Base-by-base conservation (phyloP, 2,329 filamentous ascomycete genomes). In the Xylariaceae sp. region DNA sequence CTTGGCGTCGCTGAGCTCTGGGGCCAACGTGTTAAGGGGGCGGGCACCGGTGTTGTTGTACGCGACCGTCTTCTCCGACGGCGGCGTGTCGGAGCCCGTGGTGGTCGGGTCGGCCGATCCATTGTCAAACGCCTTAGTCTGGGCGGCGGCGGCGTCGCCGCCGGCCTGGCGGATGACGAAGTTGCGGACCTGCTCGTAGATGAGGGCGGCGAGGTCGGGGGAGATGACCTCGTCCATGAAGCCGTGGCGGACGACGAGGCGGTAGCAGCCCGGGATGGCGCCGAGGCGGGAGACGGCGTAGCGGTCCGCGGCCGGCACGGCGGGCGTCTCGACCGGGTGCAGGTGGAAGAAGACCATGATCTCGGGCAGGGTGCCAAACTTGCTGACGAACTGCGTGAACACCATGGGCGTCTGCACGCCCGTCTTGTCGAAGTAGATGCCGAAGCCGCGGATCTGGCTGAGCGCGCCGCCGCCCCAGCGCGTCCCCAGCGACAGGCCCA, bases 381-480 rank as follows among this genome's bases (percentile, higher is more conserved):
- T 87, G 32, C 68, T 72, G 8, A 85, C 64, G 50, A 87, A 88
- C 33, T 88, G 79, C 3, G 76, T 73, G 53, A 85, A 87, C 8
- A 81, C 77, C 6, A 70, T 71, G 2, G 80, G 81, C 0, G 73
- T 75, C 5, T 70, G 69, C 23, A 75, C 69, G 27, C 83, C 82
- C 1, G 74, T 68, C 57, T 89, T 88, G 59, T 89, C 83, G 53
- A 89, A 87, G 62, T 85, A 88, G 35, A 89, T 77, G 2, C 80
- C 83, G 5, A 75, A 68, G 18, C 67, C 83, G 36, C 64, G 65
- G 33, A 75, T 71, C 0, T 60, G 61, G 18, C 64, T 67, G 7
- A 68, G 45, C 11, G 53, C 44, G 3, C 63, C 62, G 25, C 63
- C 60, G 28, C 66, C 65, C 55, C 58, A 67, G 19, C 57, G 55